Evolutionary conservation across 2,329 filamentous ascomycete genomes (phyloP), one percentile per base, ranked within the genome.

Genomic region (Alternaria gansuensis): DNA sequence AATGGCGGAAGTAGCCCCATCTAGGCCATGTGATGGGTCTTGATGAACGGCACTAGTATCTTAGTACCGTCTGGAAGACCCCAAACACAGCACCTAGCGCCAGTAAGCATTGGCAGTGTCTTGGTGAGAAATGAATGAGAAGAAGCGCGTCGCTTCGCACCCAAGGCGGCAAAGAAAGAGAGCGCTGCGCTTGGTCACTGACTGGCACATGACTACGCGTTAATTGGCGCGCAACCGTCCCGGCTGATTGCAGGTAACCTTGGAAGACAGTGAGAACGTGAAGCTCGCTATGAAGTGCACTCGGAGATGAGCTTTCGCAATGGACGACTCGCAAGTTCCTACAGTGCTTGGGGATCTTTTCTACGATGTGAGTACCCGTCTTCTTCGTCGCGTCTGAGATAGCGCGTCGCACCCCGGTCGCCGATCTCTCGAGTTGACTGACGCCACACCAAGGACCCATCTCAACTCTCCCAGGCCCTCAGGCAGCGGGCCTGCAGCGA

Each of bases 401-500:
- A 45, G 57, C 51, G 68, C 63, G 64, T 57, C 59, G 51, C 54
- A 69, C 65, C 71, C 70, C 65, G 66, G 69, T 57, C 63, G 71
- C 66, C 64, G 68, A 72, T 70, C 63, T 62, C 57, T 67, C 63
- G 55, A 70, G 50, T 50, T 43, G 40, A 57, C 58, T 54, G 44
- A 60, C 68, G 61, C 66, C 61, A 63, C 62, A 54, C 53, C 21
- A 77, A 40, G 75, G 74, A 77, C 62, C 74, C 75, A 46, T 75
- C 70, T 13, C 73, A 75, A 63, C 72, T 77, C 26, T 77, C 75
- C 28, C 71, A 76, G 59, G 64, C 69, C 59, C 73, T 77, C 51
- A 57, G 67, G 67, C 71, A 76, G 68, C 74, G 74, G 40, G 69
- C 69, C 65, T 71, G 68, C 65, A 68, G 56, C 62, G 58, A 66